phyloP scores from a whole-genome alignment of 2,329 filamentous ascomycete species.

The Colletotrichum sp. region DNA sequence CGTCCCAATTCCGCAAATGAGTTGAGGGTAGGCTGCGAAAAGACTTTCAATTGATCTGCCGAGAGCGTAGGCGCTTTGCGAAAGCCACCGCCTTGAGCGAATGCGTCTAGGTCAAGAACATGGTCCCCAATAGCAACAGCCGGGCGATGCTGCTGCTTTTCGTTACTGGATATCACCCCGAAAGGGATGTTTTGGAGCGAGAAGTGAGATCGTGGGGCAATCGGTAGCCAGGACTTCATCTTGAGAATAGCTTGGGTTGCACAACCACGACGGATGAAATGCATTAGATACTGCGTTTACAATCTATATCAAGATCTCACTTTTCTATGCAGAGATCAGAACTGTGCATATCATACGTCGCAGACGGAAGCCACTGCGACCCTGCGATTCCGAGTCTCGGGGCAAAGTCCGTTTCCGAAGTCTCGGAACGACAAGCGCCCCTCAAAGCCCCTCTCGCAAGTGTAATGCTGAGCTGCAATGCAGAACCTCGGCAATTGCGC shows the following conservation, averaged over 20 bases:
- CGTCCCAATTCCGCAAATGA: conserved; percentile 72
- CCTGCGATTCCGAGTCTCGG: background rate
- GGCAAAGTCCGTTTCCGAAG: background rate
- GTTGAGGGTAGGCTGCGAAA: conserved; percentile 63
- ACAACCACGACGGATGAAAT: background rate
- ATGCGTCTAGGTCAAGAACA: conserved; percentile 62
- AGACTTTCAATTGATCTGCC: background rate
- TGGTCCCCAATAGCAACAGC: conserved; percentile 73
- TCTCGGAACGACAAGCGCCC: background rate
- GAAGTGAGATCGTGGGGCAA: conserved; percentile 46
- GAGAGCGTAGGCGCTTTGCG: background rate
- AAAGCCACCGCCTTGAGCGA: conserved; percentile 21
- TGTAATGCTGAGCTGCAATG: background rate
- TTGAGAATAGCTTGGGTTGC: background rate
- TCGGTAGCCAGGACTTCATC: conserved; percentile 20
- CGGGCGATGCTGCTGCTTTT: conserved; percentile 58
- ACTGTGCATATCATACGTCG: background rate
- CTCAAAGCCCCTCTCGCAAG: background rate
- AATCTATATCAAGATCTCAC: background rate
- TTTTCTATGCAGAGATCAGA: background rate
- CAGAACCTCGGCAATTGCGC: background rate
- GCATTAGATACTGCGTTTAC: background rate
- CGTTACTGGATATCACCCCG: conserved; percentile 70
- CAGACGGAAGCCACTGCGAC: background rate
- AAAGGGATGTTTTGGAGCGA: conserved; percentile 78